Percentiles rank a stretch among this genome's conserved stretches.
Conservation (phyloP, 2,329 filamentous ascomycete species). For the Lomentospora prolificans region DNA sequence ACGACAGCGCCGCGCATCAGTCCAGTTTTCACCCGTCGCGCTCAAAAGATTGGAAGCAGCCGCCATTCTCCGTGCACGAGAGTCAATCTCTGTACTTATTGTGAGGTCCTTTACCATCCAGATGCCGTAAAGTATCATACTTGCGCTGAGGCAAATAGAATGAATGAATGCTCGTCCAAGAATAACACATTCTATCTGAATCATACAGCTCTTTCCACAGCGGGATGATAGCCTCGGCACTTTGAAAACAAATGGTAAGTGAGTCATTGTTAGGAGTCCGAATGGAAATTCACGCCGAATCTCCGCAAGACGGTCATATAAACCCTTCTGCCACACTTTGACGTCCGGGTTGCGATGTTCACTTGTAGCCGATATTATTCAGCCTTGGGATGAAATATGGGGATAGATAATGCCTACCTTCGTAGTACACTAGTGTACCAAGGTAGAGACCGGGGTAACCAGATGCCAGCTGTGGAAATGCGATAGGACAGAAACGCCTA, state of each 20-base stretch:
- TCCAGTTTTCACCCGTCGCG: constrained; percentile 41
- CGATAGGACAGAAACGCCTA: no score
- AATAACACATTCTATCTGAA: constrained; percentile 33
- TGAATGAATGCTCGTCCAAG: constrained; percentile 40
- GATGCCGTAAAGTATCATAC: constrained; percentile 42
- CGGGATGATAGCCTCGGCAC: constrained; percentile 29
- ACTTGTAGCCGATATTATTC: no score
- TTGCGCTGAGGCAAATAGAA: constrained; percentile 33
- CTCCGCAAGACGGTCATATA: constrained; percentile 27
- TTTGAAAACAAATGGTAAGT: constrained; percentile 31
- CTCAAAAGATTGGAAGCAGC: constrained; percentile 36
- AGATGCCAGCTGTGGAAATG: no score
- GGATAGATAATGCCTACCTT: no score
- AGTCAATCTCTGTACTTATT: constrained; percentile 24
- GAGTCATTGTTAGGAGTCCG: constrained; percentile 32
- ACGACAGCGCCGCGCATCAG: constrained; percentile 34
- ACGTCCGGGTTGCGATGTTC: constrained; percentile 32
- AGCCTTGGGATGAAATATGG: no score
- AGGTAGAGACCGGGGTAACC: no score
- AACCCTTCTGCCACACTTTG: constrained; percentile 33
- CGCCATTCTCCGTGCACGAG: constrained; percentile 30
- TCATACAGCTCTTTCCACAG: constrained; percentile 33
- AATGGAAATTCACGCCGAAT: constrained; percentile 34
- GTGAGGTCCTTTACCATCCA: constrained; percentile 33
- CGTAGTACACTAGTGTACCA: no score